phyloP scores from a whole-genome alignment of 2,329 filamentous ascomycete genomes.

The Aspergillus fijiensis region DNA sequence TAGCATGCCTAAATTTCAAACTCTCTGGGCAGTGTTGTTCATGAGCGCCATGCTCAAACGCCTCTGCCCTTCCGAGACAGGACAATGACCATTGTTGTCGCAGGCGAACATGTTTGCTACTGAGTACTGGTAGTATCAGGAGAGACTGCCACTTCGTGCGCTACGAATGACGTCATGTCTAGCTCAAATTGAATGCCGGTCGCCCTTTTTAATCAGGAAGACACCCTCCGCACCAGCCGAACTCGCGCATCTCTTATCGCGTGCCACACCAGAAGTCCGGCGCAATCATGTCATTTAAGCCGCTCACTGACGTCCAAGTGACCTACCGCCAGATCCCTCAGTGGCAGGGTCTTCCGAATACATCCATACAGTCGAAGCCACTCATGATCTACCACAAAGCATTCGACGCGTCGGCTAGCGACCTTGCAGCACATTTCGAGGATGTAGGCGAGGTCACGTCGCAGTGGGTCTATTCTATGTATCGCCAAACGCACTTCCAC shows the following conservation, averaged over 20 bases:
- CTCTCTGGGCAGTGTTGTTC: too few species aligned
- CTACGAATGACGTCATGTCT: conserved; percentile 11
- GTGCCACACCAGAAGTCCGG: not conserved
- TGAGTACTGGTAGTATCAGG: not conserved
- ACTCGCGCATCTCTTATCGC: not conserved
- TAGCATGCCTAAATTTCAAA: too few species aligned
- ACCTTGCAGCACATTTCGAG: conserved; percentile 58
- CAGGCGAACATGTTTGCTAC: not conserved
- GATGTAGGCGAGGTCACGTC: conserved; percentile 57
- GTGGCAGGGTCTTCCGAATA: conserved; percentile 61
- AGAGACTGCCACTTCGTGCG: too few species aligned
- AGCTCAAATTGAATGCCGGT: not conserved
- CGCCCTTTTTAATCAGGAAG: not conserved
- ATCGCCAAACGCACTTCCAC: conserved; percentile 65
- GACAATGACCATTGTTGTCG: not conserved
- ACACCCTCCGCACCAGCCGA: not conserved
- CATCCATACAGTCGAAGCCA: conserved; percentile 61
- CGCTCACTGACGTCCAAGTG: conserved; percentile 54
- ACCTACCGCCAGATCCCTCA: conserved; percentile 60
- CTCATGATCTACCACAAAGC: conserved; percentile 65
- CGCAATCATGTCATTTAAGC: conserved; percentile 40
- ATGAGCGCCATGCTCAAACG: too few species aligned
- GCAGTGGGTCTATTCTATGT: conserved; percentile 71
- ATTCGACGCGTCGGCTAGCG: conserved; percentile 52
- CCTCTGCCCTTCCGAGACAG: not conserved